These are phyloP conservation scores for Articulospora tetracladia DNA, from an alignment of 495 filamentous ascomycete species.

Conservation along the genomic window DNA sequence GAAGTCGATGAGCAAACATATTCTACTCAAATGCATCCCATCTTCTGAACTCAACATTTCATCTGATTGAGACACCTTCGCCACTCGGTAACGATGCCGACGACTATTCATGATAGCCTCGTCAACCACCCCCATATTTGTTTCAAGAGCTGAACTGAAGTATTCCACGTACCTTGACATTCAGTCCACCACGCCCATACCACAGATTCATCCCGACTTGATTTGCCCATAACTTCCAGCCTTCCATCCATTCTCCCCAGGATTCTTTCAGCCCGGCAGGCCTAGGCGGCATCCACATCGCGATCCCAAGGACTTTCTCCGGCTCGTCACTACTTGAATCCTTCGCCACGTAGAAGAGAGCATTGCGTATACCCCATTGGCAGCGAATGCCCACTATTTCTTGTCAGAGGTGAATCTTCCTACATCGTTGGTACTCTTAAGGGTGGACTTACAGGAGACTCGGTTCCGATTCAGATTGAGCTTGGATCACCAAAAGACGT, in stretches of 20 bases:
- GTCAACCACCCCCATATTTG: background rate
- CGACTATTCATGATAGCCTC: constrained; percentile 6
- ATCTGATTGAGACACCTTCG: background rate
- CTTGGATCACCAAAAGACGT: constrained; percentile 12
- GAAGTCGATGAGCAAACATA: too few species aligned
- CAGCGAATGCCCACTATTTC: constrained; percentile 47
- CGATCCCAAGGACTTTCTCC: constrained; percentile 52
- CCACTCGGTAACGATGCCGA: background rate
- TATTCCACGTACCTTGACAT: constrained; percentile 41
- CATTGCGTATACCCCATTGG: constrained; percentile 57
- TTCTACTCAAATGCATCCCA: too few species aligned
- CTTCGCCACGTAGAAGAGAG: constrained; percentile 62
- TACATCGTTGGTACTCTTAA: background rate
- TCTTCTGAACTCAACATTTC: background rate
- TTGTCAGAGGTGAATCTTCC: background rate
- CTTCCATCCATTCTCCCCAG: constrained; percentile 54
- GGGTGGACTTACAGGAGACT: constrained; percentile 11
- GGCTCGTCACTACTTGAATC: constrained; percentile 31
- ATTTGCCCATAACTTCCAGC: constrained; percentile 54
- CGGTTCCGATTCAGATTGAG: constrained; percentile 20
- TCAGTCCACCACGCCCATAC: constrained; percentile 61
- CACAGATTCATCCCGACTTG: constrained; percentile 59
- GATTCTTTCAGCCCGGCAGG: constrained; percentile 34
- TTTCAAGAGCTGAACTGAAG: constrained; percentile 11
- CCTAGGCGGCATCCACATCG: constrained; percentile 59